phyloP scores from a whole-genome alignment of 139 green algal species.

The Yamagishiella unicocca region DNA sequence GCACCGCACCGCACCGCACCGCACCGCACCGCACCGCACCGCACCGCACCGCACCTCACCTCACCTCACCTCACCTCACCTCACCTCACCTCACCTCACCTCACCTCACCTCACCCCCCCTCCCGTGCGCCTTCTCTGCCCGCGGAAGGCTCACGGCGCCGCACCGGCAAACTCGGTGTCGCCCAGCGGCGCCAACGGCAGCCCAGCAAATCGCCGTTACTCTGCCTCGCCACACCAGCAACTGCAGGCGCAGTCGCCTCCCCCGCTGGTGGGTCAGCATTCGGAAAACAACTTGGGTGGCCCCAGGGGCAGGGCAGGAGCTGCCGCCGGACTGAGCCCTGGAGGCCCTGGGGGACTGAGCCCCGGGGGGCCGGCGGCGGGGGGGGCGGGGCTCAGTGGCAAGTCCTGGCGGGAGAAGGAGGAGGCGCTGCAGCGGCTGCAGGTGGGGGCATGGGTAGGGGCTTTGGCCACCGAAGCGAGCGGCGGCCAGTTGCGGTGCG shows the following conservation, averaged over 20 bases:
- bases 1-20: no score
- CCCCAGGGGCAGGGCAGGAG: not conserved
- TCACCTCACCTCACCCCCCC: not conserved
- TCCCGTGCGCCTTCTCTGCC: not conserved
- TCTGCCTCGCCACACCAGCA: conserved; percentile 10
- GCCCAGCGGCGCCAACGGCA: not conserved
- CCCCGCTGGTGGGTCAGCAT: not conserved
- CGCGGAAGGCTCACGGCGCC: not conserved
- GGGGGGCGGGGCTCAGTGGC: not conserved
- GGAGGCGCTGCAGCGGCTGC: conserved; percentile 22
- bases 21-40: no score
- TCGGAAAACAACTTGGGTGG: not conserved
- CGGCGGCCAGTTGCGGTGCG: no score
- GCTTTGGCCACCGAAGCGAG: no score
- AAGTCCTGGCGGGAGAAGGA: conserved; percentile 44
- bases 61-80: no score
- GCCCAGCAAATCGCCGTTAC: not conserved
- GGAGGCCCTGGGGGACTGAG: no score
- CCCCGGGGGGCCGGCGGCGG: not conserved
- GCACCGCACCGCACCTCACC: no score
- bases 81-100: no score
- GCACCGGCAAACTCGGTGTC: not conserved
- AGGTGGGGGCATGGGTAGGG: not conserved
- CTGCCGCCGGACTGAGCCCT: not conserved
- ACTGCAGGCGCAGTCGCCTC: not conserved